Evolutionary conservation across 192 early-diverging fungal genomes (phyloP).

Genomic region (Phycomyces blakesleeanus): DNA sequence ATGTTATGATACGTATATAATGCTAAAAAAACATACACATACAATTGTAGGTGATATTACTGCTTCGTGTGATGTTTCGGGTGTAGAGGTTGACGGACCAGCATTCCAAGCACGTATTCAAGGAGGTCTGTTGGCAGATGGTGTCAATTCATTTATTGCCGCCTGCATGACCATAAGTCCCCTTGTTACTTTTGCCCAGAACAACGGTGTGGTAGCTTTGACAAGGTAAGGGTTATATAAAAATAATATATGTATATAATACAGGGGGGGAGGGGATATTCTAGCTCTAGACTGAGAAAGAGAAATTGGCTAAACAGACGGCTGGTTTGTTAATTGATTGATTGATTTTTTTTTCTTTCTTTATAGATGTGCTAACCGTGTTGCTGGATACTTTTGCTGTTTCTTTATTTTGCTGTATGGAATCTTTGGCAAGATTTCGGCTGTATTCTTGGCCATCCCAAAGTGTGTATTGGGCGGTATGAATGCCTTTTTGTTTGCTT

Average conservation of each 20-base stretch:
- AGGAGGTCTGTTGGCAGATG: slow-evolving; percentile 55
- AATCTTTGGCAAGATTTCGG: slow-evolving; percentile 49
- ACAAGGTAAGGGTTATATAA: slow-evolving; percentile 30
- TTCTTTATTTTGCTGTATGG: slow-evolving; percentile 47
- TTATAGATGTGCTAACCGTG: slow-evolving; percentile 38
- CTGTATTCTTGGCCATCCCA: slow-evolving; percentile 44
- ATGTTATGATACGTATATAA: too few species aligned
- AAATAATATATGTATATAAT: slow-evolving; percentile 6
- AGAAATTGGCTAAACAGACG: not conserved
- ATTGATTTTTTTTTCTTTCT: not conserved
- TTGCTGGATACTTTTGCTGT: slow-evolving; percentile 50
- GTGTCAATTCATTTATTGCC: slow-evolving; percentile 44
- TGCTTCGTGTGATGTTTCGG: slow-evolving; percentile 50
- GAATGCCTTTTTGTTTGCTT: slow-evolving; percentile 51
- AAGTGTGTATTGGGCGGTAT: slow-evolving; percentile 50
- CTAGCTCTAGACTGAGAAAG: not conserved
- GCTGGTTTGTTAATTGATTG: too few species aligned
- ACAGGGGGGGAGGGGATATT: not conserved
- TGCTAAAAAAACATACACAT: not conserved
- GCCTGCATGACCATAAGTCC: slow-evolving; percentile 51
- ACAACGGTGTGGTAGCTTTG: slow-evolving; percentile 53
- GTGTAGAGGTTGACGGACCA: slow-evolving; percentile 45
- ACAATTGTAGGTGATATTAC: slow-evolving; percentile 42
- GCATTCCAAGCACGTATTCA: slow-evolving; percentile 49
- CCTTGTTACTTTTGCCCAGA: slow-evolving; percentile 52